These are phyloP conservation scores for Diaporthe amygdali DNA, from an alignment of 2,329 filamentous ascomycete species.

Conservation along the genomic window DNA sequence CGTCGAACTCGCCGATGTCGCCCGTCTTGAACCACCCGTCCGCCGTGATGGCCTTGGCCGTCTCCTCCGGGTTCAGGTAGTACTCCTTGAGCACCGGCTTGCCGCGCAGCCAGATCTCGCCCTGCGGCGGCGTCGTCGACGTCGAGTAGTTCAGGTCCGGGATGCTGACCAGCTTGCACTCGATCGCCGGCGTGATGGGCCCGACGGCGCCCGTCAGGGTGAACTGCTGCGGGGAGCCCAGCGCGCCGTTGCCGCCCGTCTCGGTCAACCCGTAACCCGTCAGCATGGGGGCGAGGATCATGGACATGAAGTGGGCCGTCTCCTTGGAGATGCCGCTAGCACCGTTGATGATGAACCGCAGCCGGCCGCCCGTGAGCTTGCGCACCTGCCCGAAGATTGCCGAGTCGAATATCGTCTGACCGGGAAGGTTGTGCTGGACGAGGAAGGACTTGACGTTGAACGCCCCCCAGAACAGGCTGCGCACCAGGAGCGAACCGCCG, in stretches of 20 bases:
- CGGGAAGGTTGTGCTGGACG: slow-evolving; percentile 64
- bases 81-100: slow-evolving; percentile 77
- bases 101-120: slow-evolving; percentile 91
- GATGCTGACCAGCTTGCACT: slow-evolving; percentile 91
- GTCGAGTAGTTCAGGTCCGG: slow-evolving; percentile 85
- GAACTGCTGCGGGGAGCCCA: slow-evolving; percentile 86
- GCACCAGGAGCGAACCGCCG: slow-evolving; percentile 70
- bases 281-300: slow-evolving; percentile 94
- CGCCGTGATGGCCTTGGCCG: slow-evolving; percentile 73
- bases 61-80: slow-evolving; percentile 86
- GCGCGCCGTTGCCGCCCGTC: slow-evolving; percentile 82
- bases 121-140: slow-evolving; percentile 77
- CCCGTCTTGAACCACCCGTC: slow-evolving; percentile 98
- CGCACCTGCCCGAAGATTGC: slow-evolving; percentile 93
- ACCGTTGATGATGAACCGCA: slow-evolving; percentile 93
- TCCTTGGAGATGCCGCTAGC: slow-evolving; percentile 88
- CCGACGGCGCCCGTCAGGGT: slow-evolving; percentile 74
- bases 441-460: slow-evolving; percentile 65
- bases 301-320: slow-evolving; percentile 88
- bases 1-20: slow-evolving; percentile 90
- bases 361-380: slow-evolving; percentile 83
- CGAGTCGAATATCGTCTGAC: slow-evolving; percentile 74
- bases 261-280: slow-evolving; percentile 94
- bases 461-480: slow-evolving; percentile 78
- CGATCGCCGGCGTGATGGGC: slow-evolving; percentile 76